Conservation (phyloP, 352 stramenopile species). For the Pythium angustatum region DNA sequence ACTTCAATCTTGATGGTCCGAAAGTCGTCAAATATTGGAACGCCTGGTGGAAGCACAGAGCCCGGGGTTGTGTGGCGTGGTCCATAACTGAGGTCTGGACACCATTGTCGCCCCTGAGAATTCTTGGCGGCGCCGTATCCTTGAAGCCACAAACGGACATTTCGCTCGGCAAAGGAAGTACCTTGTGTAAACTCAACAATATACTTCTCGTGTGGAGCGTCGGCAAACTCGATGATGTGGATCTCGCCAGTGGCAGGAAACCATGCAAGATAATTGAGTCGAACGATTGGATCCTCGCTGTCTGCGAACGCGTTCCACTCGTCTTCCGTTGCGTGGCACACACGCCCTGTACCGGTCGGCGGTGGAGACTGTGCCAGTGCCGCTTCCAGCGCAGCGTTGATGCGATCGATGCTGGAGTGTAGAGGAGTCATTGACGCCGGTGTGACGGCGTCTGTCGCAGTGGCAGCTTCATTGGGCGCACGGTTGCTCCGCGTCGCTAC, state of each 20-base stretch:
- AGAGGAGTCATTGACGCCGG: constrained; percentile 14
- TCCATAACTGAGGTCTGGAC: constrained; percentile 37
- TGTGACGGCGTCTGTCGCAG: neutral
- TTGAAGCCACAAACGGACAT: constrained; percentile 11
- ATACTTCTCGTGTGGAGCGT: no score
- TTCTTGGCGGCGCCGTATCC: constrained; percentile 28
- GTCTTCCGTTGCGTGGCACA: constrained; percentile 43
- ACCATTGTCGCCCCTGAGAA: constrained; percentile 33
- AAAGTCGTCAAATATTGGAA: constrained; percentile 40
- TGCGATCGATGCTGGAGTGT: constrained; percentile 38
- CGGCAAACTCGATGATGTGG: constrained; percentile 47
- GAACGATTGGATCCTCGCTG: constrained; percentile 33
- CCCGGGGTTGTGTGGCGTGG: constrained; percentile 31
- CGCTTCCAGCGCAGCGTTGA: constrained; percentile 42
- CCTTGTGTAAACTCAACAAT: no score
- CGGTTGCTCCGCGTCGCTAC: neutral
- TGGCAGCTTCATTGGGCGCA: neutral
- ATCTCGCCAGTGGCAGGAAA: constrained; percentile 38
- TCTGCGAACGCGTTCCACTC: constrained; percentile 45
- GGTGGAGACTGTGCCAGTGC: constrained; percentile 37
- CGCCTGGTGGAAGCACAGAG: constrained; percentile 36
- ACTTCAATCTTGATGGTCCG: constrained; percentile 42
- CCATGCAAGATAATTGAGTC: constrained; percentile 37
- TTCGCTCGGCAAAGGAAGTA: constrained; percentile 16
- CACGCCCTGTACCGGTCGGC: constrained; percentile 29